Percentiles rank a stretch among this genome's conserved stretches.
Conservation (phyloP, 768 basidiomycete species). For the Rhizopogon roseolus region DNA sequence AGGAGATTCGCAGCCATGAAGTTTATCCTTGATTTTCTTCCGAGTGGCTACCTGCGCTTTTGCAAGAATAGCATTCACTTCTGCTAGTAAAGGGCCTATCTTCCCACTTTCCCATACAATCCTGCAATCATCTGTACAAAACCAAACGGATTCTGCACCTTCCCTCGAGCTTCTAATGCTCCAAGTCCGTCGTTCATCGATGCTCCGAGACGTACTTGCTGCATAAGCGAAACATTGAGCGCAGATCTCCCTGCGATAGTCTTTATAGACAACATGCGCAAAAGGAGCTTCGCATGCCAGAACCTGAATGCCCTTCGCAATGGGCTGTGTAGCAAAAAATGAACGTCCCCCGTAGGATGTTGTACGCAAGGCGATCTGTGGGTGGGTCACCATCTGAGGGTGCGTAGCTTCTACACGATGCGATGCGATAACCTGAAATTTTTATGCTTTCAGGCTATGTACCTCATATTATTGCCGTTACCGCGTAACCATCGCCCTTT, state of each 20-base stretch:
- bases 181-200: constrained; percentile 36
- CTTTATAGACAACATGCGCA: constrained; percentile 52
- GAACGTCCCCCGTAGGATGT: constrained; percentile 51
- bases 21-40: constrained; percentile 17
- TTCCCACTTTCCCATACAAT: constrained; percentile 36
- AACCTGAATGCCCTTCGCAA: constrained; percentile 40
- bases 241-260: constrained; percentile 65
- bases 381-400: not conserved
- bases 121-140: constrained; percentile 49
- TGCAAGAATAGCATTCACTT: constrained; percentile 31
- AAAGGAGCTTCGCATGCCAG: constrained; percentile 46
- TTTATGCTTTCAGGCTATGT: not conserved
- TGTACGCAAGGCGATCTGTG: constrained; percentile 13
- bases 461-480: too few relatives aligned
- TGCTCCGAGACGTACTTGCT: constrained; percentile 15
- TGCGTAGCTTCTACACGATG: not conserved
- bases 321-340: constrained; percentile 39
- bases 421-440: not conserved
- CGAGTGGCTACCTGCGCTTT: constrained; percentile 25
- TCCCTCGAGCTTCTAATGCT: constrained; percentile 29
- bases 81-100: constrained; percentile 25
- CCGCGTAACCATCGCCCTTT: too few relatives aligned
- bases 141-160: constrained; percentile 43
- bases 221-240: constrained; percentile 61
- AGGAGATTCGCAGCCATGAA: not conserved